Base-by-base conservation (phyloP, 805 yeast species). In the Suhomyces xylopsoci region DNA sequence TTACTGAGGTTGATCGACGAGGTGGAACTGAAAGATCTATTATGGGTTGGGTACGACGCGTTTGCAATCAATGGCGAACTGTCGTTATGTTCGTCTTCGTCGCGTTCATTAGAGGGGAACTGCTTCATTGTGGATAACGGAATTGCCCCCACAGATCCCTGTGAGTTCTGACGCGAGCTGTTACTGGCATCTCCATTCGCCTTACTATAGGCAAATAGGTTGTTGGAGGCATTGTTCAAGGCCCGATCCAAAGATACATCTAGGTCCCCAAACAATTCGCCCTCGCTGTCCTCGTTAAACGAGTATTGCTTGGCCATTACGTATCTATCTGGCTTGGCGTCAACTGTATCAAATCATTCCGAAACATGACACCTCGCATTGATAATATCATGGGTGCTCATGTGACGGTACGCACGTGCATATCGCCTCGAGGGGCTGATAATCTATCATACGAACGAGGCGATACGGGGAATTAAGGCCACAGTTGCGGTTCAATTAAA, bases 211-310 rank as follows among this genome's bases (percentile, higher is more conserved):
- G 36, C 49, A 24, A 63, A 66, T 36, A 69, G 60, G 69, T 76
- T 58, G 74, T 76, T 65, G 69, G 83, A 60, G 58, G 73, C 74
- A 61, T 67, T 71, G 54, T 82, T 82, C 57, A 87, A 70, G 1
- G 90, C 93, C 47, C 82, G 82, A 60, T 84, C 88, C 53, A 85
- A 71, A 9, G 87, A 82, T 56, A 75, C 77, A 62, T 86, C 90
- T 62, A 87, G 81, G 57, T 81, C 79, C 58, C 86, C 90, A 60
- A 85, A 77, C 10, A 82, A 73, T 36, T 55, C 58, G 19, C 51
- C 48, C 3, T 50, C 52, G 38, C 50, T 45, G 45, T 80, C 79
- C 26, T 51, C 55, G 36, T 41, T 24, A 24, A 57, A 48, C 22
- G 60, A 57, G 47, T 47, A 58, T 26, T 60, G 52, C 42, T 34